phyloP scores from a whole-genome alignment of 1,284 basidiomycete species.

The Sparassis latifolia region DNA sequence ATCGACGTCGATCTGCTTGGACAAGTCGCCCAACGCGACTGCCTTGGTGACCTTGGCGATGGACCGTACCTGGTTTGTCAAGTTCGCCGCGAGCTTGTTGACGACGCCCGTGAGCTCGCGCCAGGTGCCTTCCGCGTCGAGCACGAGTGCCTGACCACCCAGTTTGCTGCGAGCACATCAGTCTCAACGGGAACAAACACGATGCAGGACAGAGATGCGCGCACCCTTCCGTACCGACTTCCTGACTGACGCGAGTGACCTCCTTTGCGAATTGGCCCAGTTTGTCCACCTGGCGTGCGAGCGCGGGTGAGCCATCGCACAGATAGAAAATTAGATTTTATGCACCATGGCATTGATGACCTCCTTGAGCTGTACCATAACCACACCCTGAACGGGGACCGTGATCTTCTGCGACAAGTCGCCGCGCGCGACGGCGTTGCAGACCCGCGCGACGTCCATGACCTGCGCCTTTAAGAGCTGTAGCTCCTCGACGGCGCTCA shows the following conservation, averaged over 20 bases:
- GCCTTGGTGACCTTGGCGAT: conserved; percentile 98
- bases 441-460: conserved; percentile 87
- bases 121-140: conserved; percentile 94
- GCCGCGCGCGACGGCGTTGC: conserved; percentile 92
- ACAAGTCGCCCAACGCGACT: conserved; percentile 92
- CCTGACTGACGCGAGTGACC: conserved; percentile 83
- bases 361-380: conserved; percentile 97
- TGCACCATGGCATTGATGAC: conserved; percentile 95
- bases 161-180: conserved; percentile 51
- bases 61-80: conserved; percentile 91
- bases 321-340: background rate
- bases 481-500: conserved; percentile 74
- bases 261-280: conserved; percentile 79
- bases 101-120: conserved; percentile 85
- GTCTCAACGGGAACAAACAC: background rate
- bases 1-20: conserved; percentile 95
- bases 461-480: conserved; percentile 83
- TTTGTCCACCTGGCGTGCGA: conserved; percentile 52
- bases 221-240: conserved; percentile 88
- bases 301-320: background rate
- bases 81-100: conserved; percentile 89
- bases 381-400: conserved; percentile 91
- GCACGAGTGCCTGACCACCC: conserved; percentile 87
- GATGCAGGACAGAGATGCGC: conserved; percentile 12
- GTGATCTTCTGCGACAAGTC: conserved; percentile 96